Conservation (phyloP, 176 grass and related monocot genomes). For the Echinochloa phyllopogon region DNA sequence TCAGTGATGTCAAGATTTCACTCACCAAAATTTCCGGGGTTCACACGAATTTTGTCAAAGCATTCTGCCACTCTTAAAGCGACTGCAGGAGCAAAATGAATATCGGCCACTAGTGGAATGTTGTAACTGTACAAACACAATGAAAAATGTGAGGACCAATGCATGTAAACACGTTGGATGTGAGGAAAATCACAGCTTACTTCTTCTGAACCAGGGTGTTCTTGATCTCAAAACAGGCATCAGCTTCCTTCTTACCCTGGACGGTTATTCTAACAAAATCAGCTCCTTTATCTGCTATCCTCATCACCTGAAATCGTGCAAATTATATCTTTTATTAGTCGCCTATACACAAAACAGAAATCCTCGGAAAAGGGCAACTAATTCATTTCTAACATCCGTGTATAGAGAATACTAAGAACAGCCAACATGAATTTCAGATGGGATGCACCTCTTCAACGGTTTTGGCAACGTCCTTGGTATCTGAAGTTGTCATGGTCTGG, state of each 20-base stretch:
- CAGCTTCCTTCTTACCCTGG: conserved; percentile 96
- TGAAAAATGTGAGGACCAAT: conserved; percentile 18
- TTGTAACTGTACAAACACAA: conserved; percentile 69
- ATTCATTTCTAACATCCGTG: conserved; percentile 11
- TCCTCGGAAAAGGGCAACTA: not conserved
- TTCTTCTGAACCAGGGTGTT: conserved; percentile 97
- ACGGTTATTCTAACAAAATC: conserved; percentile 98
- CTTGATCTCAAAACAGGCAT: conserved; percentile 97
- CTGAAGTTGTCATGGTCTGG: conserved; percentile 98
- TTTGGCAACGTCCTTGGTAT: conserved; percentile 94
- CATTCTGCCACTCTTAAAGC: conserved; percentile 96
- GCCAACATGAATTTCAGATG: conserved; percentile 17
- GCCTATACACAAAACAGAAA: conserved; percentile 23
- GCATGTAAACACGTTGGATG: conserved; percentile 26
- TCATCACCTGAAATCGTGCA: conserved; percentile 77
- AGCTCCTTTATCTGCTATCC: conserved; percentile 95
- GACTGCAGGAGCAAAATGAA: conserved; percentile 95
- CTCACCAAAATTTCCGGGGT: conserved; percentile 98
- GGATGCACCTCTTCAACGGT: conserved; percentile 82
- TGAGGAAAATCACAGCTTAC: conserved; percentile 53
- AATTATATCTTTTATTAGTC: not conserved
- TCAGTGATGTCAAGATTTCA: conserved; percentile 23
- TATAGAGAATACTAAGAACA: conserved; percentile 1
- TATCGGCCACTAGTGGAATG: conserved; percentile 98
- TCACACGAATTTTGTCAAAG: conserved; percentile 99